Evolutionary conservation across 2,329 filamentous ascomycete genomes (phyloP).

Genomic region (Elsinoe perseae): DNA sequence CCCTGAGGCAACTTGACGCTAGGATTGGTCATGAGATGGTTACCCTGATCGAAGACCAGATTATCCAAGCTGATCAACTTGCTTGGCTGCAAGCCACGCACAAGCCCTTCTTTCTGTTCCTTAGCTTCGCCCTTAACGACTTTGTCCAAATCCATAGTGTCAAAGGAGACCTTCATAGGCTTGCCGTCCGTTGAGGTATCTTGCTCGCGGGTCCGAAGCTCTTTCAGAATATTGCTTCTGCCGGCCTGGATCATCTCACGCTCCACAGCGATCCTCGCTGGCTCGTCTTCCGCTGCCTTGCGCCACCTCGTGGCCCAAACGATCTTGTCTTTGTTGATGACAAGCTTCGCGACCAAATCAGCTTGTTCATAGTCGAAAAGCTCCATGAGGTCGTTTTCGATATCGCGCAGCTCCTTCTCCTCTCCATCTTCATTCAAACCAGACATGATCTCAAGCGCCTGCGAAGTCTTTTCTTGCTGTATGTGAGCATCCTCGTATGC

Average conservation of each 20-base stretch:
- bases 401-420: slow-evolving; percentile 79
- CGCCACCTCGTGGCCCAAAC: slow-evolving; percentile 91
- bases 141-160: slow-evolving; percentile 70
- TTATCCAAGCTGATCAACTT: slow-evolving; percentile 92
- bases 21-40: slow-evolving; percentile 98
- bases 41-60: slow-evolving; percentile 92
- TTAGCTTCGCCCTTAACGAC: slow-evolving; percentile 33
- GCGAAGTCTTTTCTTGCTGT: slow-evolving; percentile 84
- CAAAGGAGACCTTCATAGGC: slow-evolving; percentile 70
- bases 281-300: slow-evolving; percentile 67
- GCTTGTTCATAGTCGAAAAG: slow-evolving; percentile 96
- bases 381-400: slow-evolving; percentile 97
- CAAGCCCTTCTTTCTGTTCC: slow-evolving; percentile 57
- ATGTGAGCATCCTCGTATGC: slow-evolving; percentile 87
- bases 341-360: slow-evolving; percentile 82
- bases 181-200: slow-evolving; percentile 50
- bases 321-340: slow-evolving; percentile 86
- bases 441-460: slow-evolving; percentile 74
- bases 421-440: slow-evolving; percentile 65
- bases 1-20: slow-evolving; percentile 90
- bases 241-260: slow-evolving; percentile 87
- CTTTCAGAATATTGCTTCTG: slow-evolving; percentile 76
- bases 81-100: slow-evolving; percentile 77
- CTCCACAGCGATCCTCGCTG: slow-evolving; percentile 67
- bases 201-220: slow-evolving; percentile 67